Percentiles rank a stretch among this genome's conserved stretches.
Conservation (phyloP, 345 rosid species). For the Noccaea caerulescens region DNA sequence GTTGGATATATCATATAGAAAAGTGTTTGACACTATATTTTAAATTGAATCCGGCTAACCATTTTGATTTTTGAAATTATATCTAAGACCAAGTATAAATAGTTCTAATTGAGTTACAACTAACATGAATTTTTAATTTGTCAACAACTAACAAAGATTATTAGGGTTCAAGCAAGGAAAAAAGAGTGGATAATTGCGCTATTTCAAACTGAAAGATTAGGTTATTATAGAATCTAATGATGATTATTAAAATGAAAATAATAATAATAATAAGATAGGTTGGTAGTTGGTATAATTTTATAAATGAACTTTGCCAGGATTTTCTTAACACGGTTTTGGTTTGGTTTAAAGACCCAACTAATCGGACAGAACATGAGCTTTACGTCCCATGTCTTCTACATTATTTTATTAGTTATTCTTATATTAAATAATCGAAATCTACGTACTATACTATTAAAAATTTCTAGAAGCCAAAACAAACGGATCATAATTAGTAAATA, state of each 20-base stretch:
- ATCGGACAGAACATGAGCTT: conserved; percentile 41
- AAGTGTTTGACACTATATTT: conserved; percentile 27
- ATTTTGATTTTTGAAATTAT: conserved; percentile 9
- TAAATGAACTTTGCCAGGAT: conserved; percentile 33
- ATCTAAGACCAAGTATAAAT: conserved; percentile 21
- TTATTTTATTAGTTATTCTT: conserved; percentile 3
- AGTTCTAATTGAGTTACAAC: conserved; percentile 19
- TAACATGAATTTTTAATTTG: conserved; percentile 4
- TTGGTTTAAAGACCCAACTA: conserved; percentile 42
- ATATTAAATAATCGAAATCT: conserved; percentile 8
- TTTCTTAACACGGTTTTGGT: conserved; percentile 41
- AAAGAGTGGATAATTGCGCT: background rate
- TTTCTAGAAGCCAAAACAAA: conserved; percentile 21
- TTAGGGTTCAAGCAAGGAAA: background rate
- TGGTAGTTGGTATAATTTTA: conserved; percentile 38
- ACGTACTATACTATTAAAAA: background rate
- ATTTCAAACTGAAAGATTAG: conserved; percentile 20
- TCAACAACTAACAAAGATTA: conserved; percentile 28
- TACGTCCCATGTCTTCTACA: conserved; percentile 13
- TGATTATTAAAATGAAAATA: background rate
- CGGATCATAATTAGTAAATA: conserved; percentile 13
- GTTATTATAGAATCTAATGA: conserved; percentile 29
- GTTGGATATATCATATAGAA: background rate
- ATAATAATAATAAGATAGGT: conserved; percentile 9
- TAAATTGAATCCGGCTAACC: conserved; percentile 21